phyloP scores from a whole-genome alignment of 2,329 filamentous ascomycete genomes.

The Microcera coccophila region DNA sequence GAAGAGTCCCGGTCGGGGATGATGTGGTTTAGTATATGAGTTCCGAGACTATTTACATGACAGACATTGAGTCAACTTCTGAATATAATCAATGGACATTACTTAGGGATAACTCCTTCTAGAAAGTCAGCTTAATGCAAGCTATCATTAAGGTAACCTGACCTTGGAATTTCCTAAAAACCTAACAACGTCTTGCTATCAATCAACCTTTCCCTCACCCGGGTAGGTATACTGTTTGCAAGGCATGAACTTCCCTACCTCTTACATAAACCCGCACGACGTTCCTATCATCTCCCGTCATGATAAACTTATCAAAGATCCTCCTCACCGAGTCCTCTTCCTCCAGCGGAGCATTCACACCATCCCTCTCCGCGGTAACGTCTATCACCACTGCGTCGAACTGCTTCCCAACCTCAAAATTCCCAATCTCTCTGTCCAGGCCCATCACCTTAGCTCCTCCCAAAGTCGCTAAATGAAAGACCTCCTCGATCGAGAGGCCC shows the following conservation, averaged over 20 bases:
- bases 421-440: conserved; percentile 51
- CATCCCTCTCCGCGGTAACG: conserved; percentile 40
- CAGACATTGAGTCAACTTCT: too few species aligned
- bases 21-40: conserved; percentile 13
- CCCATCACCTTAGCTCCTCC: conserved; percentile 58
- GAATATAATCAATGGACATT: too few species aligned
- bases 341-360: conserved; percentile 51
- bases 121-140: too few species aligned
- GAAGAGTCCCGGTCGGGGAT: conserved; percentile 13
- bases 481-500: conserved; percentile 47
- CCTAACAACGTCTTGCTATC: too few species aligned
- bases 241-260: too few species aligned
- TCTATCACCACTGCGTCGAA: conserved; percentile 58
- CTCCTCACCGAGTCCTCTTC: conserved; percentile 43
- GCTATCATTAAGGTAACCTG: too few species aligned
- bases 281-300: conserved; percentile 63
- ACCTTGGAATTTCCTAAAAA: too few species aligned
- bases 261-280: conserved; percentile 52
- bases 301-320: conserved; percentile 60
- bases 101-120: too few species aligned
- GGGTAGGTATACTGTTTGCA: too few species aligned
- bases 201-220: too few species aligned
- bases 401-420: conserved; percentile 56
- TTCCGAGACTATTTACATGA: too few species aligned
- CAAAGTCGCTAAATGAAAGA: conserved; percentile 58